Percentiles rank a stretch among this genome's conserved stretches.
These are phyloP conservation scores for Potentilla sterilis DNA, from an alignment of 306 rosid genomes.

Conservation along the genomic window DNA sequence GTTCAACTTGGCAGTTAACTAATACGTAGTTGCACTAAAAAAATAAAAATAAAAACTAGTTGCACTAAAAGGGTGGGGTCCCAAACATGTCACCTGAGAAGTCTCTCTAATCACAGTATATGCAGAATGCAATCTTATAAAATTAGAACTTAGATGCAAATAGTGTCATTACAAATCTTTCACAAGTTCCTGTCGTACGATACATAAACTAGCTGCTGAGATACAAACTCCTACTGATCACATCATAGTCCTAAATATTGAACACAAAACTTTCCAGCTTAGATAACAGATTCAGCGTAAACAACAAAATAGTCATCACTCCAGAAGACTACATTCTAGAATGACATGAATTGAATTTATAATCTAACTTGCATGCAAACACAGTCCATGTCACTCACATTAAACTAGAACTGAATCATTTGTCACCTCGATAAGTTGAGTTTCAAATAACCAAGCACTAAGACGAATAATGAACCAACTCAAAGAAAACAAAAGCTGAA, in stretches of 20 bases:
- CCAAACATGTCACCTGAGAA: neutral
- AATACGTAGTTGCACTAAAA: conserved; percentile 4
- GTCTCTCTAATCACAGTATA: neutral
- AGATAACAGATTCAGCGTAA: neutral
- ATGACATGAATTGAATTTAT: neutral
- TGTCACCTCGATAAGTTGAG: neutral
- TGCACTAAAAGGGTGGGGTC: neutral
- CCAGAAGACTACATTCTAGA: neutral
- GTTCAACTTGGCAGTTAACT: conserved; percentile 17
- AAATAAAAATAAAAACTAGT: neutral
- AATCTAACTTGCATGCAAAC: neutral
- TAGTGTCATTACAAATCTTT: neutral
- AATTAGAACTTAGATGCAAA: neutral
- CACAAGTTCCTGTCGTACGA: neutral
- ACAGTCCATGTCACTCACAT: neutral
- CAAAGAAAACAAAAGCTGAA: neutral
- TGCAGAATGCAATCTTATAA: neutral
- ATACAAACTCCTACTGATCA: neutral
- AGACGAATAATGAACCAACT: neutral
- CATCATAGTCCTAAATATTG: neutral
- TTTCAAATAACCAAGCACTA: neutral
- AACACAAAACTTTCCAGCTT: neutral
- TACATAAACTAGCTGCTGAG: conserved; percentile 1
- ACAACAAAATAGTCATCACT: neutral
- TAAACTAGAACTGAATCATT: neutral